Base-by-base conservation (phyloP, 305 asterid genomes). In the Rubia peregrina region DNA sequence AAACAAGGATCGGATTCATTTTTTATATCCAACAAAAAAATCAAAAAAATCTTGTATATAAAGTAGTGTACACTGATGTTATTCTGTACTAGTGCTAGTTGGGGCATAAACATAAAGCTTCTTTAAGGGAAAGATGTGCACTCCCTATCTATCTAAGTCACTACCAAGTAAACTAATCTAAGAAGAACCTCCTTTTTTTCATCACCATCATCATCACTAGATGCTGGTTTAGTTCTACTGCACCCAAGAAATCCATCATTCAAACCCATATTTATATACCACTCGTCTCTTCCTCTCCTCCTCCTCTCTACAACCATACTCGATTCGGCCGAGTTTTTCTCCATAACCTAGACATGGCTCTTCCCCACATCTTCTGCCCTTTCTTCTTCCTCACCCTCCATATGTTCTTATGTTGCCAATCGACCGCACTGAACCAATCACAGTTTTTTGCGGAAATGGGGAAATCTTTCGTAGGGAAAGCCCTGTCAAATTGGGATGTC, bases 101-200 rank as follows among this genome's bases (percentile, higher is more conserved):
- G 85, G 71, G 71, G 85, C 75, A 87, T 84, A 81, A 81, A 73
- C 83, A 83, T 78, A 83, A 86, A 87, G 89, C 84, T 74, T 79
- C 87, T 89, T 86, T 89, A 79, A 16, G 22, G 79, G 82, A 78
- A 89, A 80, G 83, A 77, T 79, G 74, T 74, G 79, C 79, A 77
- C 76, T 70, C 78, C 80, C 78, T 76, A 65, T 17, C 67, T 62
- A 30, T 80, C 79, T 76, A 76, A 13, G 9, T 69, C 75, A 60
- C 76, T 69, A 55, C 73, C 62, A 48, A 75, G 30, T 61, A 78
- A 67, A 72, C 69, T 69, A 71, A 64, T 59, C 75, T 84, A 75
- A 65, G 85, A 83, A 85, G 86, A 83, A 85, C 83, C 84, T 82
- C 79, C 76, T 65, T 77, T 63, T 77, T 36, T 75, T 68, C 66